phyloP scores from a whole-genome alignment of 306 rosid genomes.

The Trifolium fragiferum region DNA sequence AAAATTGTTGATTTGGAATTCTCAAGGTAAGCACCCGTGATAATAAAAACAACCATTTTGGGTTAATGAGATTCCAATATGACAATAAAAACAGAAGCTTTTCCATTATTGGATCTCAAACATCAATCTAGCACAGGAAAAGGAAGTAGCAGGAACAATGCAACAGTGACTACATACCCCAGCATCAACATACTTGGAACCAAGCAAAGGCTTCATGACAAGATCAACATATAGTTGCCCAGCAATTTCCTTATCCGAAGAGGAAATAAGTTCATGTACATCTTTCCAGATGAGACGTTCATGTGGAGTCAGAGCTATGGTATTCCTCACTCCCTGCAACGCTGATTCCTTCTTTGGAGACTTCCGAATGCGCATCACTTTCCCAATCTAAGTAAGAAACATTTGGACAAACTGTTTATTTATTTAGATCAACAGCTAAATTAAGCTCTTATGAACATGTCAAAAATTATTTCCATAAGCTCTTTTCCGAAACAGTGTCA shows the following conservation, averaged over 20 bases:
- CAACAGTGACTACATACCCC: constrained; percentile 62
- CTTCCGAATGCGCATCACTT: constrained; percentile 80
- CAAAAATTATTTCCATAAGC: not conserved
- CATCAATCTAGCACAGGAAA: too few relatives aligned
- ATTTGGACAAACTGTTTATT: not conserved
- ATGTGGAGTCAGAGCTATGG: constrained; percentile 54
- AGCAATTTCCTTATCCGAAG: constrained; percentile 62
- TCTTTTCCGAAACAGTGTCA: not conserved
- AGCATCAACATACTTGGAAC: constrained; percentile 76
- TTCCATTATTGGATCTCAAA: too few relatives aligned
- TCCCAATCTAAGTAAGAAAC: constrained; percentile 70
- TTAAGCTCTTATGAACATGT: not conserved
- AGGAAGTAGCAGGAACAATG: too few relatives aligned
- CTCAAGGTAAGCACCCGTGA: not conserved
- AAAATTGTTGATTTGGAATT: not conserved
- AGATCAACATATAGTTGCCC: constrained; percentile 64
- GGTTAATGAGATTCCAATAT: constrained; percentile 8
- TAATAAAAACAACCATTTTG: constrained; percentile 28
- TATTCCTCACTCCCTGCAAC: constrained; percentile 39
- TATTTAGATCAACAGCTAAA: not conserved
- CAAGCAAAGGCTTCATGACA: constrained; percentile 83
- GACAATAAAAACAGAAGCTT: not conserved
- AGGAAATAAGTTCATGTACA: constrained; percentile 51
- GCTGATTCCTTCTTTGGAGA: constrained; percentile 53
- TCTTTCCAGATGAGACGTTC: constrained; percentile 80